phyloP scores from a whole-genome alignment of 371 early-diverging fungal genomes.

The Mortierella sp. region DNA sequence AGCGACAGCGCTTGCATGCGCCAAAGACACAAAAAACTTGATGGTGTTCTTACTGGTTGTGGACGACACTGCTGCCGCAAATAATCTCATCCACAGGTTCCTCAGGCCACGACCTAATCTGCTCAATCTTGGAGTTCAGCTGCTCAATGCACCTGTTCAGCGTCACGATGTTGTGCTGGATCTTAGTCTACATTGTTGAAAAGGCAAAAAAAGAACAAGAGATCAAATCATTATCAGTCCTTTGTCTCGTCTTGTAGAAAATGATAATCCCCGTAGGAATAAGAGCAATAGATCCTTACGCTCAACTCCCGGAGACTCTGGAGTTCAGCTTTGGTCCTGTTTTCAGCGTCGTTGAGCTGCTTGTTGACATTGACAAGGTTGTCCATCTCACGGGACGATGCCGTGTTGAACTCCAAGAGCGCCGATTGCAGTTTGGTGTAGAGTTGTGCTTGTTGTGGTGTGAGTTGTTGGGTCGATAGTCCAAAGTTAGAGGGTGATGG shows the following conservation, averaged over 20 bases:
- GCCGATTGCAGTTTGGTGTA: conserved; percentile 64
- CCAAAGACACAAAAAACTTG: neutral
- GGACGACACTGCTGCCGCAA: conserved; percentile 76
- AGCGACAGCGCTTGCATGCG: neutral
- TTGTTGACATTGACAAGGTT: conserved; percentile 65
- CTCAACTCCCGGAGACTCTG: conserved; percentile 69
- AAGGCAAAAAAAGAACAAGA: neutral
- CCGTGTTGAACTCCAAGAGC: conserved; percentile 61
- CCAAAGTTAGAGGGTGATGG: conserved; percentile 46
- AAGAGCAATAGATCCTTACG: conserved; percentile 26
- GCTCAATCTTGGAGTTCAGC: conserved; percentile 56
- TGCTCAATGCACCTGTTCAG: conserved; percentile 43
- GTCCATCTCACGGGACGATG: conserved; percentile 70
- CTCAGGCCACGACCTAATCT: conserved; percentile 71
- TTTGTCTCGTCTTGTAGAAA: neutral
- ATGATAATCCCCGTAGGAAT: neutral
- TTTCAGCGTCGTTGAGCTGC: conserved; percentile 77
- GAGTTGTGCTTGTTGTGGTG: conserved; percentile 65
- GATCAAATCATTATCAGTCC: neutral
- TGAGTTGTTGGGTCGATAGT: conserved; percentile 41
- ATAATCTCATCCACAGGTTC: conserved; percentile 77
- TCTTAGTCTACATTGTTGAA: conserved; percentile 15
- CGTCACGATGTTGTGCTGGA: conserved; percentile 43
- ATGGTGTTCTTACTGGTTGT: conserved; percentile 77
- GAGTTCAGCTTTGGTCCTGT: conserved; percentile 74